phyloP scores from a whole-genome alignment of 129 eudicot genomes.

The Cynara cardunculus region DNA sequence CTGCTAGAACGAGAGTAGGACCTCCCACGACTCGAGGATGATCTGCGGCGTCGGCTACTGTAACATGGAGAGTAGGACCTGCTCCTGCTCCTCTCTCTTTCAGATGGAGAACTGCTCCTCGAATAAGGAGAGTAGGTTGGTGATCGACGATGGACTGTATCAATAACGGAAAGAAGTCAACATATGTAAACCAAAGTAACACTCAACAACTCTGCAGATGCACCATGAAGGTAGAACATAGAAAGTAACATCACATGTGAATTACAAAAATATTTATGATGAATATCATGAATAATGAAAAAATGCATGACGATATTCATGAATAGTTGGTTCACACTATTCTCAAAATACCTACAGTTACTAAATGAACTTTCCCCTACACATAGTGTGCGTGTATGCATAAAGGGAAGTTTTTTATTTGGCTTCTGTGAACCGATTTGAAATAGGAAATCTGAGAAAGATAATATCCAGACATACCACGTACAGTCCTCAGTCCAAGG shows the following conservation, averaged over 20 bases:
- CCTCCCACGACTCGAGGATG: conserved; percentile 43
- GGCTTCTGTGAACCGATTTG: neutral
- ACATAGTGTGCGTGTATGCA: neutral
- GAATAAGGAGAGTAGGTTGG: conserved; percentile 57
- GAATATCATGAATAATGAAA: no score
- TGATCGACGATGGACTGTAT: conserved; percentile 52
- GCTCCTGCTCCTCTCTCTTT: conserved; percentile 48
- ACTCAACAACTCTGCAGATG: neutral
- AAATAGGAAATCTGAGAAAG: neutral
- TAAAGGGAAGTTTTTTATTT: neutral
- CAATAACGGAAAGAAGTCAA: neutral
- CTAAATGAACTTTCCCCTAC: neutral
- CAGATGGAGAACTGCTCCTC: conserved; percentile 60
- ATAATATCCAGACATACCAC: conserved; percentile 38
- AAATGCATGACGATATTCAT: no score
- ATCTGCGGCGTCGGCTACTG: conserved; percentile 22
- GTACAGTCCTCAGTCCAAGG: conserved; percentile 60
- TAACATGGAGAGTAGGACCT: conserved; percentile 51
- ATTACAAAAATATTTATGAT: neutral
- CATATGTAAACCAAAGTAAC: neutral
- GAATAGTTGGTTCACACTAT: no score
- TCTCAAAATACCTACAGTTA: neutral
- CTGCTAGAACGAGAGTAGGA: conserved; percentile 52
- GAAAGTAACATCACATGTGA: neutral
- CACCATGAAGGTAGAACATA: neutral